These are phyloP conservation scores for Cicer judaicum DNA, from an alignment of 306 rosid genomes.

Conservation along the genomic window DNA sequence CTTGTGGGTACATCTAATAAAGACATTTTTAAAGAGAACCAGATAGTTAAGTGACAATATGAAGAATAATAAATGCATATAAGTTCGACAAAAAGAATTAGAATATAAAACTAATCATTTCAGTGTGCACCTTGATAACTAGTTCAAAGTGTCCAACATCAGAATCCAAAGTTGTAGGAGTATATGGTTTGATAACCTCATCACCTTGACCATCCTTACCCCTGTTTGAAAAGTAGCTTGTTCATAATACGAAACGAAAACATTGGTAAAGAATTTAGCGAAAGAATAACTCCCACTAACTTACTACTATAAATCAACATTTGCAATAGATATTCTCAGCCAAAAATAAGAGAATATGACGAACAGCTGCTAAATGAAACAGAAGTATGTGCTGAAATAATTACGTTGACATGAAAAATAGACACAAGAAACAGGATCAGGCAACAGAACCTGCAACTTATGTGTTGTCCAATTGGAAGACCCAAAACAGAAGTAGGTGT, in stretches of 20 bases:
- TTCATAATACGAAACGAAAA: constrained; percentile 23
- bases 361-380: constrained; percentile 22
- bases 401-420: constrained; percentile 14
- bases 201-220: constrained; percentile 90
- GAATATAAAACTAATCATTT: constrained; percentile 26
- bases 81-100: constrained; percentile 3
- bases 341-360: constrained; percentile 9
- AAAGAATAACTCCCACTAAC: background rate
- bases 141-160: constrained; percentile 92
- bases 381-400: constrained; percentile 5
- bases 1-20: constrained; percentile 97
- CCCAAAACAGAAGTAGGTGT: constrained; percentile 85
- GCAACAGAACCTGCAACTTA: constrained; percentile 87
- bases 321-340: constrained; percentile 18
- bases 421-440: constrained; percentile 17
- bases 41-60: constrained; percentile 18
- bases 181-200: constrained; percentile 89
- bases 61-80: constrained; percentile 25
- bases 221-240: constrained; percentile 57
- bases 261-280: background rate
- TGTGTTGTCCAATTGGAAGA: constrained; percentile 98
- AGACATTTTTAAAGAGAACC: constrained; percentile 26
- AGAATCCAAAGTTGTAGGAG: constrained; percentile 95
- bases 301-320: background rate
- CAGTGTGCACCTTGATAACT: constrained; percentile 75